Evolutionary conservation across 148 eudicot species (phyloP), one percentile per base, ranked within the genome.

Genomic region (Persicaria tinctoria): DNA sequence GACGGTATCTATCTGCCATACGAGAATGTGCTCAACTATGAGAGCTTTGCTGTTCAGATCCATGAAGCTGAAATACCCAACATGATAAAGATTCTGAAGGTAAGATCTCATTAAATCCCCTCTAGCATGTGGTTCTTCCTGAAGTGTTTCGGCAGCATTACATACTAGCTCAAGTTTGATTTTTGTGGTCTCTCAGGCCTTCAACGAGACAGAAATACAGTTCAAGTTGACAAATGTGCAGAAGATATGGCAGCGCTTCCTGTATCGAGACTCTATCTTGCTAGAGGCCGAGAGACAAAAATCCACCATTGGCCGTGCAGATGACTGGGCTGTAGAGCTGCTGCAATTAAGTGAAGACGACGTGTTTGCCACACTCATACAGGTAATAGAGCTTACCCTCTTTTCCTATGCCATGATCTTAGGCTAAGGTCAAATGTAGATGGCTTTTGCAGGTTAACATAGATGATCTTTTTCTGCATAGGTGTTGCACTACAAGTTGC

Each of bases 1-100:
- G 98, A 95, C 83, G 97, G 96, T 63, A 95, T 95, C 77, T 90
- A 85, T 80, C 88, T 95, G 68, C 98, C 98, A 32, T 95, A 89
- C 45, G 98, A 95, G 86, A 92, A 95, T 75, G 83, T 95, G 78
- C 90, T 95, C 78, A 90, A 89, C 87, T 95, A 89, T 68, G 92
- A 95, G 59, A 95, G 97, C 80, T 95, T 95, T 81, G 91, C 94
- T 75, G 98, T 95, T 83, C 87, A 96, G 78, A 83, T 95, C 47
- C 68, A 74, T 5, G 98, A 95, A 79, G 96, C 92, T 82, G 92
- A 95, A 74, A 92, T 95, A 73, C 89, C 98, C 62, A 88, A 83
- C 82, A 74, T 95, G 87, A 82, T 87, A 54, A 87, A 83, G 60
- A 83, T 90, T 81, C 89, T 92, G 51, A 83, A 85, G 92, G 98